Evolutionary conservation across 176 grass and related monocot species (phyloP).

Genomic region (Ensete ventricosum): DNA sequence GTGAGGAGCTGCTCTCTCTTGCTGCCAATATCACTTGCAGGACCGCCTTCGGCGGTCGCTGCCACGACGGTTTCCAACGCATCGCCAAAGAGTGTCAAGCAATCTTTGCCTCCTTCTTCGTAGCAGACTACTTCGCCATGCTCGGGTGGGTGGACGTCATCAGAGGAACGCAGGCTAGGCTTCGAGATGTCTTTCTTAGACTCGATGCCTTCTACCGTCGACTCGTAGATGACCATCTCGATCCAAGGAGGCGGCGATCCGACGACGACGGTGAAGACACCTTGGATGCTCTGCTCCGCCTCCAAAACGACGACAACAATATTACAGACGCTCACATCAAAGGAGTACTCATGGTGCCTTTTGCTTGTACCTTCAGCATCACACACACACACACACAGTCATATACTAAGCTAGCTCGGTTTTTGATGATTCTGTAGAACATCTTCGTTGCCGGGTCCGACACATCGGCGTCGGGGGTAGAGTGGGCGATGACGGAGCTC

Average conservation of each 20-base stretch:
- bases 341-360: neutral
- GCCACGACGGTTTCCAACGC: too few species aligned
- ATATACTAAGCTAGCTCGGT: too few species aligned
- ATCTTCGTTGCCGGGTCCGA: neutral
- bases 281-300: neutral
- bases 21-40: neutral
- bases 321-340: neutral
- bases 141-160: neutral
- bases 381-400: too few species aligned
- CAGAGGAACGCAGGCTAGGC: neutral
- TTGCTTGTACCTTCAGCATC: too few species aligned
- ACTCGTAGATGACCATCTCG: neutral
- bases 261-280: neutral
- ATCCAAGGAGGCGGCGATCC: neutral
- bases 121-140: neutral
- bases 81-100: neutral
- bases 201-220: neutral
- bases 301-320: neutral
- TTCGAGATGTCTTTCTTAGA: neutral
- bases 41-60: neutral
- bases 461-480: neutral
- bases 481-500: constrained; percentile 11
- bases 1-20: neutral
- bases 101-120: neutral
- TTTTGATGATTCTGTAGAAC: neutral